phyloP scores from a whole-genome alignment of 495 filamentous ascomycete genomes.

The Penicilliopsis zonata region DNA sequence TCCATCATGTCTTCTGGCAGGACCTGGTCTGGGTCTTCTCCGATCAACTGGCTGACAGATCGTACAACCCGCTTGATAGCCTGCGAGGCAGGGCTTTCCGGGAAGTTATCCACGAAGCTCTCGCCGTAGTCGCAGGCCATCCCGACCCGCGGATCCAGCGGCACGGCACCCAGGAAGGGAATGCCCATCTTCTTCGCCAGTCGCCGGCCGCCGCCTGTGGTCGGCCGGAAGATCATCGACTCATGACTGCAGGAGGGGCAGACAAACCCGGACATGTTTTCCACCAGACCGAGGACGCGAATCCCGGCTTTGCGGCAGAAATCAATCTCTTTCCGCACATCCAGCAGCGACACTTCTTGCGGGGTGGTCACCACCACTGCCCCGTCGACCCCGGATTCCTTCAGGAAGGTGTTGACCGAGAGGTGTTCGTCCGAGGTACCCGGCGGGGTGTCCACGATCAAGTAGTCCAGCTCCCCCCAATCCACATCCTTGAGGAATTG shows the following conservation, averaged over 20 bases:
- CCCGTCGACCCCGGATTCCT: conserved; percentile 81
- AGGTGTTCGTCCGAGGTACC: conserved; percentile 93
- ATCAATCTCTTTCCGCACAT: conserved; percentile 93
- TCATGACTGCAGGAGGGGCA: conserved; percentile 77
- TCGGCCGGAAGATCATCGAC: conserved; percentile 80
- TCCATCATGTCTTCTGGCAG: conserved; percentile 23
- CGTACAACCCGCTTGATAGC: conserved; percentile 68
- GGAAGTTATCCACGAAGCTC: conserved; percentile 89
- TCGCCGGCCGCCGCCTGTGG: conserved; percentile 72
- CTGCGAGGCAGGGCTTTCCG: conserved; percentile 77
- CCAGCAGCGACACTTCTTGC: conserved; percentile 84
- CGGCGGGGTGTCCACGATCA: conserved; percentile 90
- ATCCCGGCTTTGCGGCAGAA: conserved; percentile 95
- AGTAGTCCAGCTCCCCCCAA: conserved; percentile 88
- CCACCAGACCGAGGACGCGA: conserved; percentile 73
- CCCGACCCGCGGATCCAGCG: conserved; percentile 84
- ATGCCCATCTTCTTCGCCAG: conserved; percentile 78
- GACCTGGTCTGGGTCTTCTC: conserved; percentile 34
- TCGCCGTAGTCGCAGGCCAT: conserved; percentile 96
- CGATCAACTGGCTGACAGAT: conserved; percentile 52
- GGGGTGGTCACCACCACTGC: conserved; percentile 91
- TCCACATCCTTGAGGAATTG: conserved; percentile 94
- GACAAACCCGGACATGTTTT: conserved; percentile 97
- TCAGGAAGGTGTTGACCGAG: conserved; percentile 77
- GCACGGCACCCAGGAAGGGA: conserved; percentile 82